A percentile compares a stretch with the other conserved stretches of the same genome.
Conservation (phyloP, 371 early-diverging fungal species). For the Choanephora cucurbitarum region DNA sequence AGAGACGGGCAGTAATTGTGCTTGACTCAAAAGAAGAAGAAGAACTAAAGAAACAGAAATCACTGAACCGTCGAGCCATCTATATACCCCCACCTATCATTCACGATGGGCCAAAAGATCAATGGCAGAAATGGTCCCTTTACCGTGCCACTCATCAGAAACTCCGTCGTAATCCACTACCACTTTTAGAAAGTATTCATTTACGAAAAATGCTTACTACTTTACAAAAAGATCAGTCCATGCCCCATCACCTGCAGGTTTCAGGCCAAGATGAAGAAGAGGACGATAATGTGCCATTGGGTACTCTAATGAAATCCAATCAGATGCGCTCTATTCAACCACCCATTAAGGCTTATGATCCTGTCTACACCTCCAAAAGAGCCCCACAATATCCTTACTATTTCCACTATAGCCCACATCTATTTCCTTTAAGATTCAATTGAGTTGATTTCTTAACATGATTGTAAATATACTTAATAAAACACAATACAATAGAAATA, state of each 20-base stretch:
- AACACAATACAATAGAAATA: too few species aligned
- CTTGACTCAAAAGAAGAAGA: constrained; percentile 1
- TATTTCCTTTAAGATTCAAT: too few species aligned
- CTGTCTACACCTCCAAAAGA: too few species aligned
- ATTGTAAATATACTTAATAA: too few species aligned
- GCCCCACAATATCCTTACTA: too few species aligned
- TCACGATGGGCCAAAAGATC: constrained; percentile 19
- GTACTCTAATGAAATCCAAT: constrained; percentile 12
- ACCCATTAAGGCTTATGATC: too few species aligned
- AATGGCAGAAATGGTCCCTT: constrained; percentile 18
- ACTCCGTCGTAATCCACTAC: constrained; percentile 18
- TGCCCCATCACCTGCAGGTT: too few species aligned
- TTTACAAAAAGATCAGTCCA: background rate
- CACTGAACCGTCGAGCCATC: constrained; percentile 14
- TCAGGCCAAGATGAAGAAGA: constrained; percentile 5
- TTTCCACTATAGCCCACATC: too few species aligned
- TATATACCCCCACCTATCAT: constrained; percentile 16
- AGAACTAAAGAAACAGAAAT: constrained; percentile 1
- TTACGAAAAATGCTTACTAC: constrained; percentile 15
- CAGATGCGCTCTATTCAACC: background rate
- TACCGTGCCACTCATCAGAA: constrained; percentile 21
- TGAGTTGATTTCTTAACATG: too few species aligned
- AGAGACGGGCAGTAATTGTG: constrained; percentile 8
- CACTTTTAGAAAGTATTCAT: constrained; percentile 20
- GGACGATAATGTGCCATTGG: constrained; percentile 19